A percentile compares a stretch with the other conserved stretches of the same genome.
phyloP scores from a whole-genome alignment of 306 rosid species.

The Biancaea sappan region DNA sequence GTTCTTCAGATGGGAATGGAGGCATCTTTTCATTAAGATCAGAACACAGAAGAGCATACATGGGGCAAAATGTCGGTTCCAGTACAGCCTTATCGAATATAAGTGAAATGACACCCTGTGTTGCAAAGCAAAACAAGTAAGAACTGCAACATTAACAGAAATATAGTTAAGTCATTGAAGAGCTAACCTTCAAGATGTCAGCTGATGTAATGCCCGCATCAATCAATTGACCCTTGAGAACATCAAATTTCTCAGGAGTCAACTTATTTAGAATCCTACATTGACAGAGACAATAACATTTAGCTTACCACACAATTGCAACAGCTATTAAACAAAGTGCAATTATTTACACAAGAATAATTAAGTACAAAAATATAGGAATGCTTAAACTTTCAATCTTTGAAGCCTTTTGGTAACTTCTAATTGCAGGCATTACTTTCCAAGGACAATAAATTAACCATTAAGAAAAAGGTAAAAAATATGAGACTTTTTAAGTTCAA shows the following conservation, averaged over 20 bases:
- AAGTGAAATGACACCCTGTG: slow-evolving; percentile 86
- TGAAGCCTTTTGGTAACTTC: not conserved
- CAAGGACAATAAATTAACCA: not conserved
- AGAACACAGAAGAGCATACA: slow-evolving; percentile 86
- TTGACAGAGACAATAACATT: slow-evolving; percentile 11
- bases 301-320: slow-evolving; percentile 18
- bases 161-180: not conserved
- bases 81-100: slow-evolving; percentile 97
- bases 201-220: slow-evolving; percentile 93
- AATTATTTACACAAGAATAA: not conserved
- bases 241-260: slow-evolving; percentile 98
- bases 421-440: not conserved
- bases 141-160: slow-evolving; percentile 2
- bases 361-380: not conserved
- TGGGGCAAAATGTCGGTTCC: slow-evolving; percentile 98
- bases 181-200: slow-evolving; percentile 79
- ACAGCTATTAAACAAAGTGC: slow-evolving; percentile 1
- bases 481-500: too few relatives aligned
- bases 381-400: slow-evolving; percentile 6
- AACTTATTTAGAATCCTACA: slow-evolving; percentile 93
- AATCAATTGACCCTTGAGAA: slow-evolving; percentile 91
- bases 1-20: slow-evolving; percentile 85
- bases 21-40: slow-evolving; percentile 91
- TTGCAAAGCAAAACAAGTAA: slow-evolving; percentile 34
- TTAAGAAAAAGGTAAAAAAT: not conserved